Evolutionary conservation across 2,329 filamentous ascomycete species (phyloP), one percentile per base, ranked within the genome.

Genomic region (Blastomyces silverae): DNA sequence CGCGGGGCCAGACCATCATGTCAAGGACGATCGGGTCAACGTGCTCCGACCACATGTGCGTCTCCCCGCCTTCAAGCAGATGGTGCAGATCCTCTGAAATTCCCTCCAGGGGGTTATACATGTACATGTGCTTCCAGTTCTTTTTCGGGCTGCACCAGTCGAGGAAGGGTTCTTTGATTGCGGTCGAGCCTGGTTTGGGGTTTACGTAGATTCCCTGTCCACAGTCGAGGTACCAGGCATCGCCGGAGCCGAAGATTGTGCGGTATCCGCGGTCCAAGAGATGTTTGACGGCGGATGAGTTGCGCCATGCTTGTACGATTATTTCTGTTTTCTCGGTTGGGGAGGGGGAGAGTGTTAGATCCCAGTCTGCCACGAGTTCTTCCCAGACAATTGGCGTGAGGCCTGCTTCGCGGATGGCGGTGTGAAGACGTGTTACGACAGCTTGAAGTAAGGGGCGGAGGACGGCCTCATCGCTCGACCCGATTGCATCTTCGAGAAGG

Each of bases 371-470:
- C 0, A 91, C 80, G 82, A 94, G 91, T 76, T 96, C 92, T 75
- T 96, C 91, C 92, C 92, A 96, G 0, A 92, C 89, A 28, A 96
- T 79, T 0, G 91, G 90, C 5, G 83, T 84, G 62, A 96, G 78
- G 4, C 88, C 88, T 6, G 83, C 81, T 55, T 82, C 78, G 57
- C 85, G 80, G 52, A 94, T 81, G 57, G 87, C 84, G 39, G 77
- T 80, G 74, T 92, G 89, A 70, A 87, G 44, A 8, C 83, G 82
- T 73, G 90, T 84, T 67, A 95, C 80, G 73, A 95, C 91, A 65
- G 83, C 85, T 74, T 96, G 90, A 73, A 96, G 83, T 28, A 94
- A 81, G 1, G 91, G 90, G 72, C 85, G 83, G 48, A 96, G 79
- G 17, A 93, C 82, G 0, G 79, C 76, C 0, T 82, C 79, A 63